These are phyloP conservation scores for Adansonia madagascariensis DNA, from an alignment of 441 rosid genomes.

Conservation along the genomic window DNA sequence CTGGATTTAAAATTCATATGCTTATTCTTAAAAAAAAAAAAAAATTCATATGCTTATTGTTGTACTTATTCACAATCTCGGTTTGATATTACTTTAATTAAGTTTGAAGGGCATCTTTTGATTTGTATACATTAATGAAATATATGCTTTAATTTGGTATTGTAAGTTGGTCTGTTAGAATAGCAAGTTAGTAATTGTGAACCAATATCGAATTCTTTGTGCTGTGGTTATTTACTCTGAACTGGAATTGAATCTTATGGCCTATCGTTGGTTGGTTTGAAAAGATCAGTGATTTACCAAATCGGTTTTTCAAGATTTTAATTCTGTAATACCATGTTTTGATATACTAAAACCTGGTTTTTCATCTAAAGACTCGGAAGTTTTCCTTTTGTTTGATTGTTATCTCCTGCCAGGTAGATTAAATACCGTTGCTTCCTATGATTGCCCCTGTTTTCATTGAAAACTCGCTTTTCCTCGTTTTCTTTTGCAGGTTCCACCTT, in stretches of 20 bases:
- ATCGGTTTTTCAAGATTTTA: background rate
- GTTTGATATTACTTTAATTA: background rate
- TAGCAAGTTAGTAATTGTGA: background rate
- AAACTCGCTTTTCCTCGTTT: conserved; percentile 21
- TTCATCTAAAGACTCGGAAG: background rate
- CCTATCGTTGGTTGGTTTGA: no score
- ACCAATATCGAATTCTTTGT: background rate
- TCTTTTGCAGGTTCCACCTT: conserved; percentile 66
- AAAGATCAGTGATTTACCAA: background rate
- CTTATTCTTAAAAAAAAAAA: background rate
- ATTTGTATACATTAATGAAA: background rate
- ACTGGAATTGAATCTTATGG: background rate
- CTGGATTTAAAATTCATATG: background rate
- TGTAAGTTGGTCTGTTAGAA: background rate
- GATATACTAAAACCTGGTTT: background rate
- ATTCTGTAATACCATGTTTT: background rate
- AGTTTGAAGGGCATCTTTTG: background rate
- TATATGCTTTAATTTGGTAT: background rate
- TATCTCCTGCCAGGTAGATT: background rate
- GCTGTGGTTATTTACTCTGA: background rate
- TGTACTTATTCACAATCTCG: background rate
- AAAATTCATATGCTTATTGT: background rate
- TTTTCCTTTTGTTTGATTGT: background rate
- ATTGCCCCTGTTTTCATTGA: background rate
- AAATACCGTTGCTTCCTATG: no score